phyloP scores from a whole-genome alignment of 176 grass and related monocot genomes.

The Phoenix roebelenii region DNA sequence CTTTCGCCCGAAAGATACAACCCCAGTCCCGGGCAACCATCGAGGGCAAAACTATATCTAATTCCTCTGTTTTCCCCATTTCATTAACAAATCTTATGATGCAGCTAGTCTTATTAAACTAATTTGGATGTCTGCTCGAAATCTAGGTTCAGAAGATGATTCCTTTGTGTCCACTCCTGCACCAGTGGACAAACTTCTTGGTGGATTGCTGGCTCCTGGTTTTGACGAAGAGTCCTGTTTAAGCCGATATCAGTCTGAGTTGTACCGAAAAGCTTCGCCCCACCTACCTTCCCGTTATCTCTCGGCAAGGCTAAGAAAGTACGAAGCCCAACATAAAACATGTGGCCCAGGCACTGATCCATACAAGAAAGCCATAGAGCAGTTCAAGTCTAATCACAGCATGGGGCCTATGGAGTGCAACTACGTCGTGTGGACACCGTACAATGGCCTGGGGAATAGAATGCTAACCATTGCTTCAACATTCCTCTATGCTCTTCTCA shows the following conservation, averaged over 20 bases:
- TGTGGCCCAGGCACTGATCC: slow-evolving; percentile 50
- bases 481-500: slow-evolving; percentile 75
- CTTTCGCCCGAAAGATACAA: no score
- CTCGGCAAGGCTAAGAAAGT: slow-evolving; percentile 45
- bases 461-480: slow-evolving; percentile 72
- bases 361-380: slow-evolving; percentile 49
- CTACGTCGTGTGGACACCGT: slow-evolving; percentile 77
- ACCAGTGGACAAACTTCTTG: slow-evolving; percentile 39
- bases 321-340: slow-evolving; percentile 72
- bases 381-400: slow-evolving; percentile 49
- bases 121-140: no score
- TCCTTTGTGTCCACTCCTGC: not conserved
- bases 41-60: no score
- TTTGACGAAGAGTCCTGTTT: slow-evolving; percentile 46
- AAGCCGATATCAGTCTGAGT: slow-evolving; percentile 55
- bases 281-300: slow-evolving; percentile 63
- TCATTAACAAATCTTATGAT: no score
- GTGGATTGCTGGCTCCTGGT: slow-evolving; percentile 44
- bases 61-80: no score
- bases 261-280: slow-evolving; percentile 54
- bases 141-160: not conserved
- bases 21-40: no score
- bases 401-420: slow-evolving; percentile 35
- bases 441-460: slow-evolving; percentile 81
- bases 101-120: no score